Evolutionary conservation across 495 filamentous ascomycete species (phyloP), one percentile per base, ranked within the genome.

Genomic region (Xylaria grammica): DNA sequence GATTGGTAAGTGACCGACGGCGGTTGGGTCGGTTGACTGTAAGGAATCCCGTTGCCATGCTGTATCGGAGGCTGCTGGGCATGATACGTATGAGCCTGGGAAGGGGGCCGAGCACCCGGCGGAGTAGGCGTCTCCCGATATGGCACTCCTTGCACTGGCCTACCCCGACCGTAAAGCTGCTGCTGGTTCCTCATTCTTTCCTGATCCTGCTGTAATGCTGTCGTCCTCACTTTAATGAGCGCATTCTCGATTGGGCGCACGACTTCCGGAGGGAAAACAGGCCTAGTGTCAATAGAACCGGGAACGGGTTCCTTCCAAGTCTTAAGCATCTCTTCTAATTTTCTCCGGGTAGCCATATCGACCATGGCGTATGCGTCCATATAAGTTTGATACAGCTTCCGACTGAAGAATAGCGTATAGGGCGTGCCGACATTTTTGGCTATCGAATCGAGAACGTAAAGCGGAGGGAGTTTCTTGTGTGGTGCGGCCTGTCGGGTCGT

Each of bases 351-450:
- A 44, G 81, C 79, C 54, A 81, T 81, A 69, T 97, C 93, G 63
- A 97, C 93, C 68, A 95, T 82, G 5, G 88, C 89, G 74, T 97
- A 99, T 57, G 96, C 92, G 67, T 92, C 89, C 93, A 99, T 97
- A 74, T 97, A 99, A 19, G 91, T 97, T 67, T 87, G 85, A 75
- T 92, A 98, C 62, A 99, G 86, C 75, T 94, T 93, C 20, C 91
- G 88, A 40, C 95, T 91, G 65, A 99, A 88, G 74, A 95, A 97
- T 7, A 97, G 84, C 1, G 93, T 96, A 77, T 98, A 99, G 51
- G 95, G 96, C 0, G 93, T 97, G 27, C 96, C 96, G 61, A 98
- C 93, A 83, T 98, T 98, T 80, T 99, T 99, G 70, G 95, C 95
- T 60, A 99, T 91, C 9, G 94, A 97, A 79, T 99, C 95, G 73